These are phyloP conservation scores for Rhizopus sp. DNA, from an alignment of 371 early-diverging fungal species.

Conservation along the genomic window DNA sequence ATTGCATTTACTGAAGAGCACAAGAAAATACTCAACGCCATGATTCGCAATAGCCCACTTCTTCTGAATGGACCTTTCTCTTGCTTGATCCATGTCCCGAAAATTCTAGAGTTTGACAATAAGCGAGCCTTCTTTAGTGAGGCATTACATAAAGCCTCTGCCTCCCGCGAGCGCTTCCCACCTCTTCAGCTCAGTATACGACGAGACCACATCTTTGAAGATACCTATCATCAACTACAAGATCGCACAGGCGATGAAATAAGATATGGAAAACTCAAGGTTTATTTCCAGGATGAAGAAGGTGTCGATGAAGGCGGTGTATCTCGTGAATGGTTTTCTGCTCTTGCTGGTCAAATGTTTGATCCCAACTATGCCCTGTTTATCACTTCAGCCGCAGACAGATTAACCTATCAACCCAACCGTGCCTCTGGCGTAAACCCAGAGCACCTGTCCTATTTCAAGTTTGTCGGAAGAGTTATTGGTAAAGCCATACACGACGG, in stretches of 20 bases:
- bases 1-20: constrained; percentile 91
- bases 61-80: constrained; percentile 96
- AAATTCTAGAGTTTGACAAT: constrained; percentile 98
- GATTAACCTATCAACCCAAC: constrained; percentile 97
- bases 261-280: constrained; percentile 91
- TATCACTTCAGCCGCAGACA: constrained; percentile 93
- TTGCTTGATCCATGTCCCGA: constrained; percentile 91
- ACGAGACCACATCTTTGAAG: constrained; percentile 94
- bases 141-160: constrained; percentile 82
- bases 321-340: constrained; percentile 98
- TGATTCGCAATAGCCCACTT: constrained; percentile 95
- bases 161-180: constrained; percentile 66
- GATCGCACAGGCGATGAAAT: constrained; percentile 91
- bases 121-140: constrained; percentile 96
- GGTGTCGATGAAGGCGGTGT: constrained; percentile 99
- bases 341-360: constrained; percentile 96
- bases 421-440: constrained; percentile 93
- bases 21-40: constrained; percentile 92
- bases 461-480: constrained; percentile 98
- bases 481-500: constrained; percentile 99
- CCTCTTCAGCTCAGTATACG: constrained; percentile 89
- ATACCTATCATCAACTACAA: constrained; percentile 93
- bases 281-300: constrained; percentile 96
- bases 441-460: constrained; percentile 96
- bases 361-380: constrained; percentile 99